Base-by-base conservation (phyloP, 2,329 filamentous ascomycete genomes). In the Penicillium sp. region DNA sequence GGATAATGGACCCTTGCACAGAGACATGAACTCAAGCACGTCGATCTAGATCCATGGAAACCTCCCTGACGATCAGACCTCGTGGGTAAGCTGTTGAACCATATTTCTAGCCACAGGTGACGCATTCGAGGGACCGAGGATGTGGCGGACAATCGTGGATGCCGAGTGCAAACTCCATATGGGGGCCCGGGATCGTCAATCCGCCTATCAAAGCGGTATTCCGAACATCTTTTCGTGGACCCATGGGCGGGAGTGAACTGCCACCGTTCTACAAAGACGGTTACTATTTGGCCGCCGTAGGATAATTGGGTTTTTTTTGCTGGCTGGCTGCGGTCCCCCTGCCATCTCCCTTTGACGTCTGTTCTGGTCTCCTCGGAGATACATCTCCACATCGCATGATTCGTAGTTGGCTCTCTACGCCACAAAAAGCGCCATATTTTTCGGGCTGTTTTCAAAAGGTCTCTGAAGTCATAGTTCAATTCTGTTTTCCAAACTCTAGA, bases 251-350 rank as follows among this genome's bases (percentile, higher is more conserved):
- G 29, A 28, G 4, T 2, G 1, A 3, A 13, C 21, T 12, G 36
- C 16, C 18, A 39, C 18, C 10, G 4, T 39, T 39, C 2, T 18
- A 16, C 4, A 9, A 4, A 18, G 10, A 38, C n/a, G 34, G 9
- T 18, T 38, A 21, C 21, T 21, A 21, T 39, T 21, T 42, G 24
- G 23, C 28, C 41, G 6, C 8, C 2, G 16, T 8, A 1, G 12
- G 16, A 21, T 21, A 1, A 16, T n/a, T 3, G n/a, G 41, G 10
- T 42, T 51, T 50, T 51, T 50, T 18, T 26, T 41, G 53, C 29
- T 52, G 53, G 51, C 53, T 54, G 46, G 51, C 53, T 54, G 45
- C 48, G 53, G 50, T 51, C 45, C 51, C 24, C 51, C 24, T 46
- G 39, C 45, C 36, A 34, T 33, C 12, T 43, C 24, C n/a, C 18